Conservation (phyloP, 1,284 basidiomycete species). For the Phlebopus sp. region DNA sequence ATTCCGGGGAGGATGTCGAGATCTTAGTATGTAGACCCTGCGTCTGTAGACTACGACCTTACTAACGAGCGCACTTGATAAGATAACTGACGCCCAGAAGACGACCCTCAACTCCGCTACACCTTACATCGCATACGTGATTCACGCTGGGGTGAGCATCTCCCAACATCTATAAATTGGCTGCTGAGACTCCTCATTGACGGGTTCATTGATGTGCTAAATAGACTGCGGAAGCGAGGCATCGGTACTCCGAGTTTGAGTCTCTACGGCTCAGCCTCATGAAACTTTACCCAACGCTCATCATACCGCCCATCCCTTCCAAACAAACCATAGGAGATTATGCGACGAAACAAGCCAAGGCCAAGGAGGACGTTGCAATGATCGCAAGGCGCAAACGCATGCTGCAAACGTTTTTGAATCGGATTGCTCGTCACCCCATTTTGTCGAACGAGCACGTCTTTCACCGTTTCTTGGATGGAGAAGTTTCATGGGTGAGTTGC, state of each 20-base stretch:
- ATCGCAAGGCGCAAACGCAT: conserved; percentile 92
- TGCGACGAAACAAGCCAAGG: conserved; percentile 95
- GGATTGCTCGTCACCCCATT: conserved; percentile 87
- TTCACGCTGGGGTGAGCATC: conserved; percentile 75
- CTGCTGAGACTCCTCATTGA: conserved; percentile 7
- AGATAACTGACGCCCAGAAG: conserved; percentile 96
- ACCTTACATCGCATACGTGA: conserved; percentile 94
- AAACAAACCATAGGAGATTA: conserved; percentile 97
- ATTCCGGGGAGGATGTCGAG: conserved; percentile 78
- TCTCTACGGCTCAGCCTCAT: conserved; percentile 83
- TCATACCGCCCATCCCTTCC: conserved; percentile 96
- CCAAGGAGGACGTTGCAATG: conserved; percentile 93
- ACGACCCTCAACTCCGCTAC: conserved; percentile 83
- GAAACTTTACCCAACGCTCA: conserved; percentile 92
- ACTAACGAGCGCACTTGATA: conserved; percentile 23
- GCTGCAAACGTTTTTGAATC: conserved; percentile 92
- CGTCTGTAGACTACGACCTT: not conserved
- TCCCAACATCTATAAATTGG: not conserved
- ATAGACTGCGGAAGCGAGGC: conserved; percentile 80
- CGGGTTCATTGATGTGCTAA: conserved; percentile 10
- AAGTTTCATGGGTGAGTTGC: conserved; percentile 84
- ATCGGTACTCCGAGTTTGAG: conserved; percentile 98
- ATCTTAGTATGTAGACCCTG: conserved; percentile 55
- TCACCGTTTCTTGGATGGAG: conserved; percentile 92
- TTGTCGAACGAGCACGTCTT: conserved; percentile 93